Percentiles rank a stretch among this genome's conserved stretches.
Evolutionary conservation across 345 rosid species (phyloP).

Genomic region (Sonneratia alba): DNA sequence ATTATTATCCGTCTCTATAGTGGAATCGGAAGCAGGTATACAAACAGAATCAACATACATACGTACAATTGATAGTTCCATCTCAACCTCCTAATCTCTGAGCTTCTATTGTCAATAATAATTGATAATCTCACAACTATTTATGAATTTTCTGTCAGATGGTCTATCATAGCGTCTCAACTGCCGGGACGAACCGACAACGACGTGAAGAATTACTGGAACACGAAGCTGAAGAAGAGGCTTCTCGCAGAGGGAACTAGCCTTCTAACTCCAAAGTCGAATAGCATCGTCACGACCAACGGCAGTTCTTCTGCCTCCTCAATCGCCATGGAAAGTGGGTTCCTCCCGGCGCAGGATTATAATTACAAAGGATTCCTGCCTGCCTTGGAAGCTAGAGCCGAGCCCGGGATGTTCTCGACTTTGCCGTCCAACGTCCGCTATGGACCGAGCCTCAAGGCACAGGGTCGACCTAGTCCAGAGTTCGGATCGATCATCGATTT

Average conservation of each 20-base stretch:
- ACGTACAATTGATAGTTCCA: too few relatives aligned
- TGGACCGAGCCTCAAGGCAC: neutral
- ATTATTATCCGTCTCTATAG: conserved; percentile 36
- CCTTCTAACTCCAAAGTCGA: conserved; percentile 2
- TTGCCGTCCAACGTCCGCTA: neutral
- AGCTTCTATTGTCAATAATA: neutral
- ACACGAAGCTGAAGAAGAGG: conserved; percentile 54
- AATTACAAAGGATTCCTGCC: neutral
- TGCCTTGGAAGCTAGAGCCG: neutral
- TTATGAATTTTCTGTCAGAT: conserved; percentile 19
- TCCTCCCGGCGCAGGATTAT: neutral
- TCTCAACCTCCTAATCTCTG: neutral
- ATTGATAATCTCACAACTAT: neutral
- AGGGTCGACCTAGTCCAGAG: neutral
- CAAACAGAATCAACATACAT: neutral
- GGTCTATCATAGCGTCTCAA: conserved; percentile 56
- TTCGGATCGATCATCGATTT: conserved; percentile 6
- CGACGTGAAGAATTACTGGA: conserved; percentile 60
- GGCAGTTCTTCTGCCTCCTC: neutral
- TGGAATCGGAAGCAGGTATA: conserved; percentile 52
- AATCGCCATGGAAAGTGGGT: neutral
- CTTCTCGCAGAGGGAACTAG: conserved; percentile 21
- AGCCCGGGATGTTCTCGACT: neutral
- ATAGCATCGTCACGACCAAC: neutral
- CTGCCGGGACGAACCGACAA: conserved; percentile 56